Evolutionary conservation across 106 monocot species (phyloP).

Genomic region (Allium sativum): DNA sequence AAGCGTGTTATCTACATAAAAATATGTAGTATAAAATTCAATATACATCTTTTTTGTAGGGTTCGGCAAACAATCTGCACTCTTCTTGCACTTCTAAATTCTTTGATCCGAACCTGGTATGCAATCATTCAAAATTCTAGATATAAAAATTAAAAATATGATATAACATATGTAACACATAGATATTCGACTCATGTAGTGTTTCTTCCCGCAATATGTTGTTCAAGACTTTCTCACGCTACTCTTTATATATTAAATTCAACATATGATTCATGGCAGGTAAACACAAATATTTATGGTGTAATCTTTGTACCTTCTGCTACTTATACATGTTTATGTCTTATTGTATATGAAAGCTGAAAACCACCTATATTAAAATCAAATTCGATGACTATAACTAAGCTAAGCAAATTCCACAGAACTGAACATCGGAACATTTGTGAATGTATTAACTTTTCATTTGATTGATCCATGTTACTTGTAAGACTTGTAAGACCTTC

Average conservation of each 20-base stretch:
- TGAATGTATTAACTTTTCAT: no score
- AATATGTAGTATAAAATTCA: not conserved
- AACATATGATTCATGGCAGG: constrained; percentile 71
- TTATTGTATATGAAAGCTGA: no score
- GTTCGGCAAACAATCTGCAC: constrained; percentile 80
- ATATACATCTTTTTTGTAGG: constrained; percentile 22
- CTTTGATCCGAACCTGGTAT: not conserved
- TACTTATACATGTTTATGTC: no score
- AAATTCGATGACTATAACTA: no score
- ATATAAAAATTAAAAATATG: not conserved
- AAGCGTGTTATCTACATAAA: not conserved
- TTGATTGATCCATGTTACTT: no score
- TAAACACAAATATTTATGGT: not conserved
- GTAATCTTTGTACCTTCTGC: no score
- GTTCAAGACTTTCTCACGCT: constrained; percentile 35
- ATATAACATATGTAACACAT: not conserved
- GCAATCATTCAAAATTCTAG: not conserved
- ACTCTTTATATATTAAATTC: constrained; percentile 56
- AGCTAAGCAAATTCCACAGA: no score
- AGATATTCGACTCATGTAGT: constrained; percentile 24
- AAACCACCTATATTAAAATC: no score
- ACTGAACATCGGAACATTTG: no score
- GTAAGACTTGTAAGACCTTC: no score
- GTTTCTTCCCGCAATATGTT: constrained; percentile 49
- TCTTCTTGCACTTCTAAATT: constrained; percentile 52